These are phyloP conservation scores for Rubroboletus satanas DNA, from an alignment of 768 basidiomycete species.

Conservation along the genomic window DNA sequence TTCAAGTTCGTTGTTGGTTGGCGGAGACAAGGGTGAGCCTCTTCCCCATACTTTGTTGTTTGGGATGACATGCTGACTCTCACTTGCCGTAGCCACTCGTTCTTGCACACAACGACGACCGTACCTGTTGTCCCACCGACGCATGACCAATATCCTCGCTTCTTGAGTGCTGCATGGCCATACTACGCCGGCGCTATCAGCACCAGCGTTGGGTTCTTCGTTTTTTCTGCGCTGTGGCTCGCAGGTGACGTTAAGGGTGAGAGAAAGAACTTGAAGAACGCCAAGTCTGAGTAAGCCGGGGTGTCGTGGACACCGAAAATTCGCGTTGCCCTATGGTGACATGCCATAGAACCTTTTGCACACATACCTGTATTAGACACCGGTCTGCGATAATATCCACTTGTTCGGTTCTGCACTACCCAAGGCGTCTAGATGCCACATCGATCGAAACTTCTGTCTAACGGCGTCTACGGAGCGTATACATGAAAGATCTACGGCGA, in stretches of 20 bases:
- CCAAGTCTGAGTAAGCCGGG: conserved; percentile 27
- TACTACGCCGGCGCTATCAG: conserved; percentile 91
- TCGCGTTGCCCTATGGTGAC: conserved; percentile 3
- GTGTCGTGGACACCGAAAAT: conserved; percentile 1
- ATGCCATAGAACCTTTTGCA: conserved; percentile 3
- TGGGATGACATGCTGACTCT: background rate
- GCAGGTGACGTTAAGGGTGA: conserved; percentile 72
- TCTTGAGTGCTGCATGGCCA: conserved; percentile 93
- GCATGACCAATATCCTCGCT: conserved; percentile 94
- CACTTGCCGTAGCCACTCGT: conserved; percentile 54
- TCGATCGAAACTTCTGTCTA: conserved; percentile 10
- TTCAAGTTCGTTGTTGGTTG: conserved; percentile 95
- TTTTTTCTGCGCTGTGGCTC: conserved; percentile 87
- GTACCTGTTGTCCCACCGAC: conserved; percentile 89
- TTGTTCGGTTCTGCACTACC: background rate
- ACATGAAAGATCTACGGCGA: conserved; percentile 25
- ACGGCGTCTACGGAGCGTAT: conserved; percentile 19
- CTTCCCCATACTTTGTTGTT: background rate
- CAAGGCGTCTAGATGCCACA: background rate
- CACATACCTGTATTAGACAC: conserved; percentile 24
- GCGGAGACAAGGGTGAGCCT: conserved; percentile 78
- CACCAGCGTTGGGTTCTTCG: conserved; percentile 77
- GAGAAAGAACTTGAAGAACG: conserved; percentile 43
- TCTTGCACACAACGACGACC: conserved; percentile 66
- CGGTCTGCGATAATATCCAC: conserved; percentile 5